Evolutionary conservation across 176 grass and related monocot species (phyloP).

Genomic region (Hsuehochloa calcarea): DNA sequence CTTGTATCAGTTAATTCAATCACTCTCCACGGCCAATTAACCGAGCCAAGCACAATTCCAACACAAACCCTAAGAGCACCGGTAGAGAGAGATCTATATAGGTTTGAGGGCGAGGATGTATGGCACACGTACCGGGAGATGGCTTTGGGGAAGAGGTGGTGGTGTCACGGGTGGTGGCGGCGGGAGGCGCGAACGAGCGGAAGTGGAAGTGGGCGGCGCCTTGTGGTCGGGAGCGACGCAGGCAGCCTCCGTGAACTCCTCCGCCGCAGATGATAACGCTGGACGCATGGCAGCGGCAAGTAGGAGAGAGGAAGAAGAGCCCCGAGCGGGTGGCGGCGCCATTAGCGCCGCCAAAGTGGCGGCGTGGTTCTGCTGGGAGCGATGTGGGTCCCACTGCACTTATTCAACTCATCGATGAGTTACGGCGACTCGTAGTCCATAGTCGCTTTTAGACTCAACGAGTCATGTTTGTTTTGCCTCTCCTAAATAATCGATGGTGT

Average conservation of each 20-base stretch:
- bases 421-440: no score
- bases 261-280: no score
- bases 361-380: neutral
- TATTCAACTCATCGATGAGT: neutral
- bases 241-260: slow-evolving; percentile 85
- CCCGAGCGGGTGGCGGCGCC: slow-evolving; percentile 14
- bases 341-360: slow-evolving; percentile 22
- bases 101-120: neutral
- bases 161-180: slow-evolving; percentile 42
- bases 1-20: neutral
- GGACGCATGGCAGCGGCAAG: no score
- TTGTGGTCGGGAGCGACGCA: slow-evolving; percentile 86
- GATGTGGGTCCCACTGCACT: neutral
- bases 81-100: slow-evolving; percentile 5
- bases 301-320: neutral
- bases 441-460: no score
- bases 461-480: no score
- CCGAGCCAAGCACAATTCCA: neutral
- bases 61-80: neutral
- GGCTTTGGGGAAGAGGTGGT: slow-evolving; percentile 86
- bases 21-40: neutral
- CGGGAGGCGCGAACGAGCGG: slow-evolving; percentile 55
- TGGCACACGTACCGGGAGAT: slow-evolving; percentile 61
- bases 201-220: slow-evolving; percentile 90
- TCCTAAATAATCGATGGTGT: no score